Evolutionary conservation across 2,329 filamentous ascomycete species (phyloP).

Genomic region (Fusarium udum): DNA sequence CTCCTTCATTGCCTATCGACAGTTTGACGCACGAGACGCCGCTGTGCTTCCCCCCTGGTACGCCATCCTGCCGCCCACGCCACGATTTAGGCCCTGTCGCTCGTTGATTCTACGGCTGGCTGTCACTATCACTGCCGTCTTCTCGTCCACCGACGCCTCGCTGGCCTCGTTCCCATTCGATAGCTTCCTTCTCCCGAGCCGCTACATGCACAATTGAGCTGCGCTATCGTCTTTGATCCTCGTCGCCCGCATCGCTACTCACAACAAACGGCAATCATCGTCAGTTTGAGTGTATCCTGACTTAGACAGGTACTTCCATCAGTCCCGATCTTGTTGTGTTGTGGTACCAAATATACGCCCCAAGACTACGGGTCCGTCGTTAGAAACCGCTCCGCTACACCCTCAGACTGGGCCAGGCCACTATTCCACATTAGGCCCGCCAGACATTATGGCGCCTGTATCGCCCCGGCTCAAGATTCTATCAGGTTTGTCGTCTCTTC

Average conservation of each 20-base stretch:
- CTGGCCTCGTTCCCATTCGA: constrained; percentile 35
- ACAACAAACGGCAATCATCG: constrained; percentile 34
- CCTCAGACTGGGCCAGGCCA: constrained; percentile 47
- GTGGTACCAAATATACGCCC: constrained; percentile 43
- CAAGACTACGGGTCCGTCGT: constrained; percentile 48
- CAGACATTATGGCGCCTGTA: constrained; percentile 65
- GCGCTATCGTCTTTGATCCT: constrained; percentile 12
- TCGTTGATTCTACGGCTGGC: constrained; percentile 37
- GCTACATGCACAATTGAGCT: constrained; percentile 42
- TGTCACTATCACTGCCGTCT: constrained; percentile 32
- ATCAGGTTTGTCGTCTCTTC: constrained; percentile 63
- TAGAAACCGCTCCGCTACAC: constrained; percentile 47
- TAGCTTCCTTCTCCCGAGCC: constrained; percentile 22
- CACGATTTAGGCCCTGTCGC: constrained; percentile 39
- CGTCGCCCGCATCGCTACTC: constrained; percentile 24
- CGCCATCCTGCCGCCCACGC: constrained; percentile 39
- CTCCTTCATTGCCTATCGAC: constrained; percentile 35
- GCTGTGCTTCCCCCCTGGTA: constrained; percentile 38
- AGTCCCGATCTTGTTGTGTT: constrained; percentile 36
- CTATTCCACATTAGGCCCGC: constrained; percentile 48
- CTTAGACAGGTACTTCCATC: constrained; percentile 42
- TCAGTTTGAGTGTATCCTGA: constrained; percentile 31
- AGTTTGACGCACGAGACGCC: constrained; percentile 36
- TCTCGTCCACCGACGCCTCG: constrained; percentile 27
- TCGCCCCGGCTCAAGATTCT: constrained; percentile 69